Evolutionary conservation across 2,329 filamentous ascomycete genomes (phyloP).

Genomic region (Laburnicola sp.): DNA sequence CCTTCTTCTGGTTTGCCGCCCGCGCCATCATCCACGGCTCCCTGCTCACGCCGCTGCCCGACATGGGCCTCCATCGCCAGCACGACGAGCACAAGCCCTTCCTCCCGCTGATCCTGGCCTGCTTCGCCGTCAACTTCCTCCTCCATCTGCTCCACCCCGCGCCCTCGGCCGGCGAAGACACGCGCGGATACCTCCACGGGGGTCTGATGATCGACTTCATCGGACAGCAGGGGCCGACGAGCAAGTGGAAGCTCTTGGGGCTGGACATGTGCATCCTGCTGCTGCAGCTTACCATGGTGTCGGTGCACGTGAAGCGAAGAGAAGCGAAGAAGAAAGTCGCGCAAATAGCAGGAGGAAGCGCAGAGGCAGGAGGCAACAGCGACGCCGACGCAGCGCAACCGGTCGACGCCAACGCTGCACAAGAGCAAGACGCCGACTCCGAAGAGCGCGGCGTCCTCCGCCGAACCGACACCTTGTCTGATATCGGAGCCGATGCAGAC

Average conservation of each 20-base stretch:
- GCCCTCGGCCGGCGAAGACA: conserved; percentile 52
- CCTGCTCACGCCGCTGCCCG: conserved; percentile 62
- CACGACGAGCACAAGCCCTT: conserved; percentile 56
- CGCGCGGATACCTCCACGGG: conserved; percentile 61
- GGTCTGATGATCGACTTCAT: conserved; percentile 67
- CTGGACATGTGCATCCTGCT: conserved; percentile 59
- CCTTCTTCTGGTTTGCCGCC: conserved; percentile 59
- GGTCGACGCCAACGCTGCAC: conserved; percentile 23
- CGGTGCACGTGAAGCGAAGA: conserved; percentile 56
- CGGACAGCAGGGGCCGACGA: conserved; percentile 61
- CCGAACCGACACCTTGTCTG: conserved; percentile 41
- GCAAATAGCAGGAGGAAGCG: conserved; percentile 27
- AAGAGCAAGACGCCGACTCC: conserved; percentile 59
- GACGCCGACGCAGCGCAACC: conserved; percentile 7
- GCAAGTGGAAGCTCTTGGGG: conserved; percentile 55
- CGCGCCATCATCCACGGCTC: conserved; percentile 60
- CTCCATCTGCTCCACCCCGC: conserved; percentile 52
- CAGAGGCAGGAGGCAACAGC: conserved; percentile 10
- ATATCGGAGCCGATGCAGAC: conserved; percentile 49
- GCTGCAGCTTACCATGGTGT: conserved; percentile 62
- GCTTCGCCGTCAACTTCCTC: conserved; percentile 60
- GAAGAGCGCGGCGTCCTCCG: conserved; percentile 62
- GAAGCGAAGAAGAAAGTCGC: conserved; percentile 49
- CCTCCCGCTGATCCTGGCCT: conserved; percentile 57
- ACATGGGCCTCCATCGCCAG: conserved; percentile 51